These are phyloP conservation scores for Fusarium continuum DNA, from an alignment of 2,329 filamentous ascomycete species.

Conservation along the genomic window DNA sequence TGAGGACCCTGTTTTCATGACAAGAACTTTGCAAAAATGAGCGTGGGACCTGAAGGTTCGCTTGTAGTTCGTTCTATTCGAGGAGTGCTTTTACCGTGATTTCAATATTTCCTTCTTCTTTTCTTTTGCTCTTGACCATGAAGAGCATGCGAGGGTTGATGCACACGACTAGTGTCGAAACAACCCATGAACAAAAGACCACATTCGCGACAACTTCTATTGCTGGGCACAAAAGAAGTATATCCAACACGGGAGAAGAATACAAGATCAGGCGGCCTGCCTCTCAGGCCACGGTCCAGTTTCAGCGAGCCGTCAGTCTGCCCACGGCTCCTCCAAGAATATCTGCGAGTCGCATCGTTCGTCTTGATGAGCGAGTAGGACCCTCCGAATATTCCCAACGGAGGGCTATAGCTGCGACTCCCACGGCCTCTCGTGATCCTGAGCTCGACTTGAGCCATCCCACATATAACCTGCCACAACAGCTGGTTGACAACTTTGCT, in stretches of 20 bases:
- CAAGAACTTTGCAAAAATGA: background rate
- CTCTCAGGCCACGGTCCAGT: constrained; percentile 35
- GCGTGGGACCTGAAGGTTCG: background rate
- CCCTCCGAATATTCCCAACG: constrained; percentile 68
- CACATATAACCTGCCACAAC: constrained; percentile 68
- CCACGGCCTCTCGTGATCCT: constrained; percentile 60
- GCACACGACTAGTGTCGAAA: constrained; percentile 63
- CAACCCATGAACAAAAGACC: constrained; percentile 52
- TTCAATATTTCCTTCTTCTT: background rate
- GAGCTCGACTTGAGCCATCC: constrained; percentile 70
- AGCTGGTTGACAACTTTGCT: constrained; percentile 71
- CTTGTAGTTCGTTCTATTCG: background rate
- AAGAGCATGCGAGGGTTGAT: constrained; percentile 53
- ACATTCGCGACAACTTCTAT: constrained; percentile 52
- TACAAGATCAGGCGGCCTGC: constrained; percentile 3
- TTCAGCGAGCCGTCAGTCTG: constrained; percentile 49
- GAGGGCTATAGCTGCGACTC: constrained; percentile 61
- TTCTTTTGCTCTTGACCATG: constrained; percentile 44
- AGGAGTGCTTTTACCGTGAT: background rate
- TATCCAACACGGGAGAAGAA: constrained; percentile 39
- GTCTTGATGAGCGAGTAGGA: constrained; percentile 39
- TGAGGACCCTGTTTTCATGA: background rate
- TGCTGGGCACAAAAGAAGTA: constrained; percentile 60
- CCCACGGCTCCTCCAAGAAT: constrained; percentile 46
- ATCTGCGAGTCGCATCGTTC: constrained; percentile 58